Evolutionary conservation across 345 rosid species (phyloP).

Genomic region (Streptanthus diversifolius): DNA sequence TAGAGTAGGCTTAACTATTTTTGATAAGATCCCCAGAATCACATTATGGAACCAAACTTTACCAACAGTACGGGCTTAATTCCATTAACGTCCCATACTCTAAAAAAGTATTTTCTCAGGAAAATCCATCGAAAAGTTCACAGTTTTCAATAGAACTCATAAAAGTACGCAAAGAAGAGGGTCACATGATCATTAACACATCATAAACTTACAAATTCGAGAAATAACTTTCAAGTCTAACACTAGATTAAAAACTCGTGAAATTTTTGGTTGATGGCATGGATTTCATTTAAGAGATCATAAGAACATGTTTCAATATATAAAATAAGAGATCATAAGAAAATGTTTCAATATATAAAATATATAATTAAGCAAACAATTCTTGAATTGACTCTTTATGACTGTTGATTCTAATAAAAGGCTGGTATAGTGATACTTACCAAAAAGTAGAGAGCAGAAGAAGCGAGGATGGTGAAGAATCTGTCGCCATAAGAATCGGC

Average conservation of each 20-base stretch:
- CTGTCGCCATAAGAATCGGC: constrained; percentile 84
- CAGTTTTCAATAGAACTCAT: constrained; percentile 1
- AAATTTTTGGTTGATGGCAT: neutral
- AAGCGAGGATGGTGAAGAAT: constrained; percentile 64
- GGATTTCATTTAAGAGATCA: neutral
- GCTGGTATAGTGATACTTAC: constrained; percentile 37
- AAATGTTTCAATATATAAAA: neutral
- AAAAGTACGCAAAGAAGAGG: constrained; percentile 3
- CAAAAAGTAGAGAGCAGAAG: constrained; percentile 68
- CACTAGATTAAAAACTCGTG: neutral
- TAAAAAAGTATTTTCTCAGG: neutral
- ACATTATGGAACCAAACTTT: constrained; percentile 31
- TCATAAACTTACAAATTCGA: neutral
- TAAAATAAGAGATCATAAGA: neutral
- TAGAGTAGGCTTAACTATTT: constrained; percentile 24
- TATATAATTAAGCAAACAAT: neutral
- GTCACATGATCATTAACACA: constrained; percentile 17
- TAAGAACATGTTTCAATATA: neutral
- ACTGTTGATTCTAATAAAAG: neutral
- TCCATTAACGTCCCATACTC: constrained; percentile 16
- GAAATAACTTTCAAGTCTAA: neutral
- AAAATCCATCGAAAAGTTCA: constrained; percentile 1
- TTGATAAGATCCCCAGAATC: constrained; percentile 12
- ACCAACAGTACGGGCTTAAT: constrained; percentile 7
- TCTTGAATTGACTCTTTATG: constrained; percentile 2